phyloP scores from a whole-genome alignment of 352 stramenopile genomes.

The Phytophthora uliginosa region DNA sequence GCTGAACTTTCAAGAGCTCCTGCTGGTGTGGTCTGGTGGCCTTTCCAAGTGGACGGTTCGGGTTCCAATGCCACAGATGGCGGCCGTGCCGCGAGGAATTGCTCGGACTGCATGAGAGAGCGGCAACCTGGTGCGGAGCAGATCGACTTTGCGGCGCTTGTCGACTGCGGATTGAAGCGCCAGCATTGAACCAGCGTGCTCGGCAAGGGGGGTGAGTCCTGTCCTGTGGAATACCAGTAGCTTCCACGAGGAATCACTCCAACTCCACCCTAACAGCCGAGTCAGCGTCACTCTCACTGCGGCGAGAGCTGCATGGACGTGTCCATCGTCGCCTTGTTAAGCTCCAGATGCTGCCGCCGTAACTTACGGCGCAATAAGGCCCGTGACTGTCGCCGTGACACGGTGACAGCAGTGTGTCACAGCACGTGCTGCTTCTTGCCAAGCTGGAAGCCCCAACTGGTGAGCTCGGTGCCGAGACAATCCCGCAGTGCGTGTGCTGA shows the following conservation, averaged over 20 bases:
- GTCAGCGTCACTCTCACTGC: neutral
- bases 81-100: slow-evolving; percentile 36
- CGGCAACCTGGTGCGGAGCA: slow-evolving; percentile 23
- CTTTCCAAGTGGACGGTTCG: slow-evolving; percentile 33
- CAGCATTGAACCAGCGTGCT: slow-evolving; percentile 15
- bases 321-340: slow-evolving; percentile 26
- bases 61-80: slow-evolving; percentile 36
- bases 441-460: slow-evolving; percentile 5
- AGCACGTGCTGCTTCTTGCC: neutral
- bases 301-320: slow-evolving; percentile 10
- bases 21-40: slow-evolving; percentile 6
- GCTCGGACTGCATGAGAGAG: slow-evolving; percentile 24
- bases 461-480: neutral
- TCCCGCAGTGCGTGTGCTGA: slow-evolving; percentile 15
- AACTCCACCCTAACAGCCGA: neutral
- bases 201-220: slow-evolving; percentile 17
- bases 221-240: neutral
- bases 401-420: neutral
- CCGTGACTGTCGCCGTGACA: neutral
- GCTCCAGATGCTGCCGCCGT: slow-evolving; percentile 17
- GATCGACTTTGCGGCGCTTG: slow-evolving; percentile 3
- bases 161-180: slow-evolving; percentile 4
- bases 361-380: neutral
- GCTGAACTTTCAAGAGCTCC: slow-evolving; percentile 40
- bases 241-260: neutral